Conservation (phyloP, 345 rosid species). For the Eucalyptus tenuipes region DNA sequence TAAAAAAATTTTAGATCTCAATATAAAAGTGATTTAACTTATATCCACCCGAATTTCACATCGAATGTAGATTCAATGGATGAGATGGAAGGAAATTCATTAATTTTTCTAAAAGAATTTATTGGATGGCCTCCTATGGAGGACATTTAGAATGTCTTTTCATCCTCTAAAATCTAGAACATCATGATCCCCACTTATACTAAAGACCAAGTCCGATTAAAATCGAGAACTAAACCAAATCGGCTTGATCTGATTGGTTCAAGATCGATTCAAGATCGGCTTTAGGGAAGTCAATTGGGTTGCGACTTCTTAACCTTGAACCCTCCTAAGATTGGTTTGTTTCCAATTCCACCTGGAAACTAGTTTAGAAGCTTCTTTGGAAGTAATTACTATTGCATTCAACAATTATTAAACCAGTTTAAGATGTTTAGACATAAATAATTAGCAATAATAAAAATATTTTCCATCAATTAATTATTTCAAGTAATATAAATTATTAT, state of each 20-base stretch:
- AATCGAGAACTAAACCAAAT: background rate
- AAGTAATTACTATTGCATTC: background rate
- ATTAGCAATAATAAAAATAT: no score
- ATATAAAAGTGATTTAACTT: background rate
- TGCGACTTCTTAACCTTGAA: background rate
- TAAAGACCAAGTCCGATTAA: background rate
- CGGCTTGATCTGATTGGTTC: background rate
- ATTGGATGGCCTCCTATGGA: background rate
- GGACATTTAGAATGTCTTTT: background rate
- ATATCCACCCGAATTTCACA: background rate
- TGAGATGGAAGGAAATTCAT: background rate
- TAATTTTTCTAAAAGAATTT: background rate
- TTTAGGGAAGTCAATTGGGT: background rate
- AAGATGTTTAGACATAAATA: no score
- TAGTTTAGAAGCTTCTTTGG: background rate
- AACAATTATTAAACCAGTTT: background rate
- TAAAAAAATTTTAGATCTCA: background rate
- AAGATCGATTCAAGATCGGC: background rate
- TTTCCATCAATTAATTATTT: no score
- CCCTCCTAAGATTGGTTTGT: background rate
- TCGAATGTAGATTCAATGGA: background rate
- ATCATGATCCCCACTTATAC: background rate
- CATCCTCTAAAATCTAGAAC: background rate
- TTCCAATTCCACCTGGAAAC: rapidly evolving
- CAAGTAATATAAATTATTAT: no score